Conservation (phyloP, 192 early-diverging fungal species). For the Coemansia sp. region DNA sequence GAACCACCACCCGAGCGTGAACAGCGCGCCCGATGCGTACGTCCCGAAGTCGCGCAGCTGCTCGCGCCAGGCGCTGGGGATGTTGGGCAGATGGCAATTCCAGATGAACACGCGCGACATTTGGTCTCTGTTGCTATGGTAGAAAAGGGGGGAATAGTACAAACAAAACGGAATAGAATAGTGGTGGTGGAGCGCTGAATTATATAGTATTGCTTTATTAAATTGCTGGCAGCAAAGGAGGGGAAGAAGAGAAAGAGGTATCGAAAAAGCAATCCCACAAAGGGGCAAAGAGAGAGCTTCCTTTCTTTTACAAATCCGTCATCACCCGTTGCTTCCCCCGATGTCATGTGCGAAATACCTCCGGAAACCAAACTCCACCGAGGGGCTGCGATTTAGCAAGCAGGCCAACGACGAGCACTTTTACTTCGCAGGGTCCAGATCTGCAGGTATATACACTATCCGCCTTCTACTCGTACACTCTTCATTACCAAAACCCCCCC, state of each 20-base stretch:
- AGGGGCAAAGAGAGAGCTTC: not conserved
- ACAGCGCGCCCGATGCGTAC: slow-evolving; percentile 51
- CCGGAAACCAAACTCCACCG: not conserved
- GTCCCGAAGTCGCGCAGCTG: slow-evolving; percentile 51
- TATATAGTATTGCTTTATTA: not conserved
- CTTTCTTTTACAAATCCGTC: not conserved
- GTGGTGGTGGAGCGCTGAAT: not conserved
- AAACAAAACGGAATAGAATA: not conserved
- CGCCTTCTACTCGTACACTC: no score
- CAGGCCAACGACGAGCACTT: no score
- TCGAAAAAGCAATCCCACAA: not conserved
- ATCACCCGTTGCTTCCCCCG: not conserved
- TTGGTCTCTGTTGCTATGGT: not conserved
- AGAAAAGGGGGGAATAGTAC: slow-evolving; percentile 7
- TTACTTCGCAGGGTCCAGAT: no score
- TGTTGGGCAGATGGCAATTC: slow-evolving; percentile 47
- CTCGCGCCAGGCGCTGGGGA: slow-evolving; percentile 45
- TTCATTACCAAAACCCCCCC: no score
- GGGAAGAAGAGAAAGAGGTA: not conserved
- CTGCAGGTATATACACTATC: no score
- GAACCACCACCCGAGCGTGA: slow-evolving; percentile 59
- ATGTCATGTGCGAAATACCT: not conserved
- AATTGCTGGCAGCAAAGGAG: not conserved
- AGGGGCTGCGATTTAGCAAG: no score
- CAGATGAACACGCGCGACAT: slow-evolving; percentile 52